Percentiles rank a stretch among this genome's conserved stretches.
These are phyloP conservation scores for Saccharomycopsis olivae DNA, from an alignment of 805 yeast species.

Conservation along the genomic window DNA sequence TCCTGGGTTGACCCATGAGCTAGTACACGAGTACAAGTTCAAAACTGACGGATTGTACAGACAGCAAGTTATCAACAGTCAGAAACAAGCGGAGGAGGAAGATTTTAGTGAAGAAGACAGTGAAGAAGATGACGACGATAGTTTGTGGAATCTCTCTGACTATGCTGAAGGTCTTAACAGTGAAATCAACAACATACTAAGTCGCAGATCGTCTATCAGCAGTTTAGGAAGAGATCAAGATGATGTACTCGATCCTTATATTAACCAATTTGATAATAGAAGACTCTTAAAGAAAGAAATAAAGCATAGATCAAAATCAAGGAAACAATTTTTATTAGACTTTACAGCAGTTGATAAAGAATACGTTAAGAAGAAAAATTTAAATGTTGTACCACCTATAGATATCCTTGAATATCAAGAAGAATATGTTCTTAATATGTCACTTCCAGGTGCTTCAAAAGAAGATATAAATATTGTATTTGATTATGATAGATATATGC, in stretches of 20 bases:
- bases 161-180: conserved; percentile 7
- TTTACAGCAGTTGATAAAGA: neutral
- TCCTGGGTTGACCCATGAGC: conserved; percentile 7
- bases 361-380: conserved; percentile 1
- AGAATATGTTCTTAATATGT: conserved; percentile 28
- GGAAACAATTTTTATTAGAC: conserved; percentile 13
- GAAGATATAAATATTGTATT: conserved; percentile 12
- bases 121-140: conserved; percentile 2
- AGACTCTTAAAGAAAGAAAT: conserved; percentile 4
- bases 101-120: conserved; percentile 5
- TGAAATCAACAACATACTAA: conserved; percentile 4
- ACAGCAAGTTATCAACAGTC: neutral
- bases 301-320: conserved; percentile 1
- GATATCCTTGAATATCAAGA: conserved; percentile 26
- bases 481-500: conserved; percentile 11
- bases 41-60: neutral
- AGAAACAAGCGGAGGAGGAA: neutral
- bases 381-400: conserved; percentile 23
- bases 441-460: conserved; percentile 16
- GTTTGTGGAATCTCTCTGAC: conserved; percentile 3
- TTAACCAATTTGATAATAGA: conserved; percentile 1
- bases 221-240: conserved; percentile 1
- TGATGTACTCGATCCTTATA: neutral
- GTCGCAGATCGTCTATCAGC: neutral
- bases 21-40: conserved; percentile 3